phyloP scores from a whole-genome alignment of 192 early-diverging fungal species.

The Backusella psychrophila region DNA sequence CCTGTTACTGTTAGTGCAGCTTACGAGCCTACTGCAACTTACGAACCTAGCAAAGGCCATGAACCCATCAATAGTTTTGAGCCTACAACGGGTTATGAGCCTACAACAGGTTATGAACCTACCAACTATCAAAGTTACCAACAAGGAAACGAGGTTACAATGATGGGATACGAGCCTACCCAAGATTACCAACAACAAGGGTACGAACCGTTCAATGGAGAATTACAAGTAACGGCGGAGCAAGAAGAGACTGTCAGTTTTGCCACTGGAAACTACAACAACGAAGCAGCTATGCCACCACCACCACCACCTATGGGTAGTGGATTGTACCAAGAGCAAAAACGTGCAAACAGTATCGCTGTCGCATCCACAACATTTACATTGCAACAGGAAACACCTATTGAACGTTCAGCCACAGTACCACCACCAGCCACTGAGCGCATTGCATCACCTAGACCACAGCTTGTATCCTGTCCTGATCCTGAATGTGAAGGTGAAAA shows the following conservation, averaged over 20 bases:
- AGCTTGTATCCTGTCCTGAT: slow-evolving; percentile 40
- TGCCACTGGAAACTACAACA: not conserved
- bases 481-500: slow-evolving; percentile 52
- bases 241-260: not conserved
- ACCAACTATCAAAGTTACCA: not conserved
- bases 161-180: not conserved
- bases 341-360: not conserved
- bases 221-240: not conserved
- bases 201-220: not conserved
- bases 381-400: not conserved
- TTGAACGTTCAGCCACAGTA: slow-evolving; percentile 13
- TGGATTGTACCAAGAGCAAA: not conserved
- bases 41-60: not conserved
- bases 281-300: not conserved
- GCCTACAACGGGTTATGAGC: not conserved
- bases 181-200: not conserved
- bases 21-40: not conserved
- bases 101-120: not conserved
- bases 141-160: not conserved
- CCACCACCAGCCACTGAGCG: slow-evolving; percentile 14
- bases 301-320: not conserved
- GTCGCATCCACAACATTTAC: not conserved
- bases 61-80: not conserved
- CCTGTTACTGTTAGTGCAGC: not conserved
- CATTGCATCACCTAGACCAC: slow-evolving; percentile 12